Evolutionary conservation across 2,329 filamentous ascomycete species (phyloP).

Genomic region (Amauroascus verrucosus): DNA sequence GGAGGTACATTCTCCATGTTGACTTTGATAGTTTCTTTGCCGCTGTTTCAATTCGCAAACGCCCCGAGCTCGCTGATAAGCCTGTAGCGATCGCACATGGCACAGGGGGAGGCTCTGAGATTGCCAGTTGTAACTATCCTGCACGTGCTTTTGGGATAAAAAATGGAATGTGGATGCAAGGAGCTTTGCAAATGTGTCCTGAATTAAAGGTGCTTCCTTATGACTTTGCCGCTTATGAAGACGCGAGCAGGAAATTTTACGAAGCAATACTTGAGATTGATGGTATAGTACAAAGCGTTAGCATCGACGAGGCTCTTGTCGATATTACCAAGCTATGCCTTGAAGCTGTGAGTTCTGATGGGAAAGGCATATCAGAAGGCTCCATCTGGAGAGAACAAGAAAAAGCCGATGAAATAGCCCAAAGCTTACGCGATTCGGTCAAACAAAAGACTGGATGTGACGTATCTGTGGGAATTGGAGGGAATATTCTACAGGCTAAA

Average conservation of each 20-base stretch:
- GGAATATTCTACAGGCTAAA: constrained; percentile 83
- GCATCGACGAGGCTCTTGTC: constrained; percentile 86
- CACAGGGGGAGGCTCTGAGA: constrained; percentile 75
- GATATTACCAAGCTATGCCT: constrained; percentile 68
- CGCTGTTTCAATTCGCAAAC: constrained; percentile 71
- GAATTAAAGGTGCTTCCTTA: constrained; percentile 86
- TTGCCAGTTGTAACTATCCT: constrained; percentile 93
- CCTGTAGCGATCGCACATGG: constrained; percentile 86
- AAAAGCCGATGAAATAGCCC: constrained; percentile 62
- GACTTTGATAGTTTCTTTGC: constrained; percentile 99
- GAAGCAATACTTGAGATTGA: constrained; percentile 68
- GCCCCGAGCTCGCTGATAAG: constrained; percentile 64
- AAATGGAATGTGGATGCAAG: constrained; percentile 99
- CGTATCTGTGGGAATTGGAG: constrained; percentile 86
- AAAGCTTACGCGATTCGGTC: constrained; percentile 56
- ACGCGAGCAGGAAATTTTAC: constrained; percentile 81
- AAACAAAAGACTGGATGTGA: constrained; percentile 68
- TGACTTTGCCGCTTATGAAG: constrained; percentile 89
- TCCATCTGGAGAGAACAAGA: constrained; percentile 68
- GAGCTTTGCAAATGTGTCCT: constrained; percentile 70
- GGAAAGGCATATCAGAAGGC: constrained; percentile 54
- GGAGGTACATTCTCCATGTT: constrained; percentile 83
- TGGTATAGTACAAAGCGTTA: constrained; percentile 87
- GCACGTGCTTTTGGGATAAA: constrained; percentile 78
- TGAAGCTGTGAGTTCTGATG: constrained; percentile 54